A percentile compares a stretch with the other conserved stretches of the same genome.
phyloP scores from a whole-genome alignment of 352 stramenopile species.

The Globisporangium emineosum region DNA sequence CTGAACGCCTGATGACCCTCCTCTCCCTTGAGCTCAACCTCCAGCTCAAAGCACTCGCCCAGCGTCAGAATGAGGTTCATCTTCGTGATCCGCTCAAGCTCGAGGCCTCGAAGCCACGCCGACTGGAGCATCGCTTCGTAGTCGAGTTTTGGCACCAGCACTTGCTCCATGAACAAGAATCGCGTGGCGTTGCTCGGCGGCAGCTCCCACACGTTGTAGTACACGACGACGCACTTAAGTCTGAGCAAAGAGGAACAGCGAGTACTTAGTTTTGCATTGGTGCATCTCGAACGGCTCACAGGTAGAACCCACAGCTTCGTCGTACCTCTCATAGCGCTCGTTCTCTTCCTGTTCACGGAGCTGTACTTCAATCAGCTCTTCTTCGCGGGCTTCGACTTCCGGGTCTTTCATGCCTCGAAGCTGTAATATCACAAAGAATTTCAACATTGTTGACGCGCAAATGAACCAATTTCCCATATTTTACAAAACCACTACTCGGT shows the following conservation, averaged over 20 bases:
- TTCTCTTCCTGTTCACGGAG: constrained; percentile 48
- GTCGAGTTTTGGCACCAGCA: constrained; percentile 71
- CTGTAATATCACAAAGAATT: constrained; percentile 18
- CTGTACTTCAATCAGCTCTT: constrained; percentile 46
- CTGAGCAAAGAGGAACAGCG: constrained; percentile 16
- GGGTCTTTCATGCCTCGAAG: constrained; percentile 35
- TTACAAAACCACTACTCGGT: not conserved
- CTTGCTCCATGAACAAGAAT: constrained; percentile 82
- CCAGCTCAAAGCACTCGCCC: constrained; percentile 82
- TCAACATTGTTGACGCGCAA: not conserved
- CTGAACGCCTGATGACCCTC: constrained; percentile 43
- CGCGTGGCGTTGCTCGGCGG: constrained; percentile 78
- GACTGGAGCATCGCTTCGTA: constrained; percentile 75
- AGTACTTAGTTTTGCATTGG: not conserved
- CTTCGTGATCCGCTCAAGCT: constrained; percentile 80
- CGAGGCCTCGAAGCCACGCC: constrained; percentile 62
- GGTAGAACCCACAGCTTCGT: no score
- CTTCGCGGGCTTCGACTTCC: constrained; percentile 40
- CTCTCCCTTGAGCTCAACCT: constrained; percentile 54
- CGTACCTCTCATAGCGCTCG: constrained; percentile 48
- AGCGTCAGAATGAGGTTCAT: constrained; percentile 81
- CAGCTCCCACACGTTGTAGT: constrained; percentile 87
- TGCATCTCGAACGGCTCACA: not conserved
- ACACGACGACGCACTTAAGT: constrained; percentile 64
- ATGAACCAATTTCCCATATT: not conserved